Evolutionary conservation across 768 basidiomycete species (phyloP).

Genomic region (Chiua virens): DNA sequence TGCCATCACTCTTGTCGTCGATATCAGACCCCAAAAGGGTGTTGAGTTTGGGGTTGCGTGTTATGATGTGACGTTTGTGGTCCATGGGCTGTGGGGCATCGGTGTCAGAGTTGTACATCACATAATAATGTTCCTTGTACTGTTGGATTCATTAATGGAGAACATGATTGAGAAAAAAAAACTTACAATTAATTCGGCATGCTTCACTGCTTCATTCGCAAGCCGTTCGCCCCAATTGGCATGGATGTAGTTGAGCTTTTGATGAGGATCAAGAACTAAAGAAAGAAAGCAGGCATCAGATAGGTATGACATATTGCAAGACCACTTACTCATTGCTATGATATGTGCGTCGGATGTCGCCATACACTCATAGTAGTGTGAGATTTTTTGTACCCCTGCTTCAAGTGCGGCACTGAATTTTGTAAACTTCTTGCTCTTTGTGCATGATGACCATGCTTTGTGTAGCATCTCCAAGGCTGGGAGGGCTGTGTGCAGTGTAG

Average conservation of each 20-base stretch:
- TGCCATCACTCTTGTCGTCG: background rate
- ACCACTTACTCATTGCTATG: conserved; percentile 9
- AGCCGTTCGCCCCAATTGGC: conserved; percentile 2
- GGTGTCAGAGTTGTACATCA: background rate
- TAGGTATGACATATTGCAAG: background rate
- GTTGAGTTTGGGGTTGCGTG: conserved; percentile 4
- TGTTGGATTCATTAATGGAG: background rate
- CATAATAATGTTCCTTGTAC: conserved; percentile 4
- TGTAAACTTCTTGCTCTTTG: background rate
- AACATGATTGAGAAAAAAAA: background rate
- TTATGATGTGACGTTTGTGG: background rate
- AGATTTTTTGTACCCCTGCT: background rate
- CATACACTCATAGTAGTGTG: background rate
- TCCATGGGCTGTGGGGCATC: background rate
- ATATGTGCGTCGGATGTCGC: background rate
- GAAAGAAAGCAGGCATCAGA: background rate
- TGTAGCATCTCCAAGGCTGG: background rate
- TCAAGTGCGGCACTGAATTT: background rate
- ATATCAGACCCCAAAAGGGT: background rate
- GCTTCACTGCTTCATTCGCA: background rate
- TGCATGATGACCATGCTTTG: background rate
- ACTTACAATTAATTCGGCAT: background rate
- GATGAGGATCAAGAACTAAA: conserved; percentile 3
- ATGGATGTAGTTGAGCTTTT: conserved; percentile 5
- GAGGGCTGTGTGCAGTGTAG: background rate